phyloP scores from a whole-genome alignment of 805 yeast species.

The Wickerhamiella azymoides region DNA sequence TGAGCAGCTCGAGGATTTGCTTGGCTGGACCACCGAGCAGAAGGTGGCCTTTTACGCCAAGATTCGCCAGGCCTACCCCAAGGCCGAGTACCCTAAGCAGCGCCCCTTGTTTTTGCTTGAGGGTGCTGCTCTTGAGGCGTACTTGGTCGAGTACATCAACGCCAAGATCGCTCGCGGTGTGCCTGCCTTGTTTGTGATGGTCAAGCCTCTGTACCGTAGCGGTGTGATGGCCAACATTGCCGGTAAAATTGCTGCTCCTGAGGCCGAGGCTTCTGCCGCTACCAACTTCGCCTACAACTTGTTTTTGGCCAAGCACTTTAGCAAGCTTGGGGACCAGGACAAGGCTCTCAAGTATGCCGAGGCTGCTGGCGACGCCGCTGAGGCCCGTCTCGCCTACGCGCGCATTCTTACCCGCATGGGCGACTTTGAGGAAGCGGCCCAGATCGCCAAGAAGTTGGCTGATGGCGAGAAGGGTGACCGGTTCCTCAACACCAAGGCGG shows the following conservation, averaged over 20 bases:
- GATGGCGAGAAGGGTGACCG: constrained; percentile 75
- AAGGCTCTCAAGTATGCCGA: constrained; percentile 33
- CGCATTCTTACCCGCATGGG: constrained; percentile 63
- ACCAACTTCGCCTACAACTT: neutral
- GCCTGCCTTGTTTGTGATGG: constrained; percentile 77
- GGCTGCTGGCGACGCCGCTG: constrained; percentile 47
- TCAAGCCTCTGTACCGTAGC: constrained; percentile 36
- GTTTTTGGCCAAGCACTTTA: constrained; percentile 42
- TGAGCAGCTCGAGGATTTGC: constrained; percentile 46
- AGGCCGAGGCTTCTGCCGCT: constrained; percentile 1
- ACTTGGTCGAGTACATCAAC: constrained; percentile 40
- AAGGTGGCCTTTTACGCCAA: constrained; percentile 41
- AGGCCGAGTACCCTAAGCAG: constrained; percentile 63
- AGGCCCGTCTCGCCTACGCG: constrained; percentile 66
- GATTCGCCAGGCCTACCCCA: constrained; percentile 60
- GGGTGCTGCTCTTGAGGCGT: constrained; percentile 32
- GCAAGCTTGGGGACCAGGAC: constrained; percentile 38
- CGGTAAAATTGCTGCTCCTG: constrained; percentile 14
- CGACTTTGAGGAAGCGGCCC: constrained; percentile 47
- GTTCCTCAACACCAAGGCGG: constrained; percentile 76
- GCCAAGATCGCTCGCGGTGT: constrained; percentile 63
- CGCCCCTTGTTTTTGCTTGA: constrained; percentile 44
- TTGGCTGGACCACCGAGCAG: constrained; percentile 36
- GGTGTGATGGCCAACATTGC: constrained; percentile 7
- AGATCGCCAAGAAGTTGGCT: constrained; percentile 56